phyloP scores from a whole-genome alignment of 2,329 filamentous ascomycete species.

The Fusarium sacchari region DNA sequence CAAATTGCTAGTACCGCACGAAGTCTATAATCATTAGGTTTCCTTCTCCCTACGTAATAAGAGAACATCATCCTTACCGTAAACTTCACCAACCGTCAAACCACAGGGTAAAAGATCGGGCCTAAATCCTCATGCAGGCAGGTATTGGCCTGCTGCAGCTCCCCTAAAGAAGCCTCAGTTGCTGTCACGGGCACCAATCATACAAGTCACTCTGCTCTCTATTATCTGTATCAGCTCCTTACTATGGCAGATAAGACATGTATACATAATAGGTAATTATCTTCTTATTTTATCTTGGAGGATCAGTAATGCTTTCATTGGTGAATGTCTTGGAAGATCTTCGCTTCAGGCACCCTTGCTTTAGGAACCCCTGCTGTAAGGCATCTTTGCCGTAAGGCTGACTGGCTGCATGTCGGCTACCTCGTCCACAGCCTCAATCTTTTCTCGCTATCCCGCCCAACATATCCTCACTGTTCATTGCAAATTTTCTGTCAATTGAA shows the following conservation, averaged over 20 bases:
- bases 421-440: background rate
- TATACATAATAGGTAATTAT: fast-evolving
- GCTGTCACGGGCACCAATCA: background rate
- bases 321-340: background rate
- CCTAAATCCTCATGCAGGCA: background rate
- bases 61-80: background rate
- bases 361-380: background rate
- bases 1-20: background rate
- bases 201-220: background rate
- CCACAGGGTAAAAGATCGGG: background rate
- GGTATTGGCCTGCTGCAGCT: background rate
- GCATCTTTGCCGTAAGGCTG: background rate
- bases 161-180: fast-evolving
- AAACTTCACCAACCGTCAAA: background rate
- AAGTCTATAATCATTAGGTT: fast-evolving
- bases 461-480: background rate
- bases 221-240: fast-evolving
- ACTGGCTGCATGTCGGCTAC: background rate
- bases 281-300: background rate
- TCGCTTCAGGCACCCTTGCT: background rate
- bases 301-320: background rate
- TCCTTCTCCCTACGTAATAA: background rate
- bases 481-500: no score
- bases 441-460: background rate
- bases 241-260: fast-evolving